Percentiles rank a stretch among this genome's conserved stretches.
These are phyloP conservation scores for Oryza meyeriana DNA, from an alignment of 176 grass and related monocot species.

Conservation along the genomic window DNA sequence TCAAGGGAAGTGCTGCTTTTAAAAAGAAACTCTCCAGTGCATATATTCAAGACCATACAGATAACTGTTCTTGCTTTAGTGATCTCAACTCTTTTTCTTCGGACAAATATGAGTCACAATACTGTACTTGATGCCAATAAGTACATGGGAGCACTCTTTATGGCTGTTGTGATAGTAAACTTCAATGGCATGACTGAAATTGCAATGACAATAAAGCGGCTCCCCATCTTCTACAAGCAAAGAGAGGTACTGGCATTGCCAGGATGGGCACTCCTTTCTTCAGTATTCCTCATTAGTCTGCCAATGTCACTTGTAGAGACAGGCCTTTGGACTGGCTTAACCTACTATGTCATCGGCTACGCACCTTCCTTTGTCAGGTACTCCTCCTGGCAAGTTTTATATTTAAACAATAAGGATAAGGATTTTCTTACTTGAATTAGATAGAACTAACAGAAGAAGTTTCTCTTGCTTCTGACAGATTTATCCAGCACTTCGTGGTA, in stretches of 20 bases:
- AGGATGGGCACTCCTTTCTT: conserved; percentile 86
- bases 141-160: conserved; percentile 77
- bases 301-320: conserved; percentile 82
- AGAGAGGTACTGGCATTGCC: conserved; percentile 77
- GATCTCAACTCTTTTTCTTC: conserved; percentile 72
- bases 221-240: conserved; percentile 96
- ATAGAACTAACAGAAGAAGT: neutral
- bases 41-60: conserved; percentile 93
- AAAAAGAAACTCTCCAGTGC: conserved; percentile 83
- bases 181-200: conserved; percentile 99
- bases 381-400: conserved; percentile 1
- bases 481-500: conserved; percentile 73
- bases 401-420: neutral
- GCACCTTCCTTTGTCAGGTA: conserved; percentile 83
- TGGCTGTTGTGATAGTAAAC: conserved; percentile 60
- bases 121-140: conserved; percentile 71
- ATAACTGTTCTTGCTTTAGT: conserved; percentile 73
- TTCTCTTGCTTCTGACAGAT: conserved; percentile 47
- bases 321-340: conserved; percentile 81
- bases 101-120: conserved; percentile 70
- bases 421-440: conserved; percentile 16
- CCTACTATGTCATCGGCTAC: conserved; percentile 84
- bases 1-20: conserved; percentile 77
- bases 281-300: conserved; percentile 71
- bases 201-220: conserved; percentile 83